Evolutionary conservation across 495 filamentous ascomycete species (phyloP).

Genomic region (Penicillium macrosclerotiorum): DNA sequence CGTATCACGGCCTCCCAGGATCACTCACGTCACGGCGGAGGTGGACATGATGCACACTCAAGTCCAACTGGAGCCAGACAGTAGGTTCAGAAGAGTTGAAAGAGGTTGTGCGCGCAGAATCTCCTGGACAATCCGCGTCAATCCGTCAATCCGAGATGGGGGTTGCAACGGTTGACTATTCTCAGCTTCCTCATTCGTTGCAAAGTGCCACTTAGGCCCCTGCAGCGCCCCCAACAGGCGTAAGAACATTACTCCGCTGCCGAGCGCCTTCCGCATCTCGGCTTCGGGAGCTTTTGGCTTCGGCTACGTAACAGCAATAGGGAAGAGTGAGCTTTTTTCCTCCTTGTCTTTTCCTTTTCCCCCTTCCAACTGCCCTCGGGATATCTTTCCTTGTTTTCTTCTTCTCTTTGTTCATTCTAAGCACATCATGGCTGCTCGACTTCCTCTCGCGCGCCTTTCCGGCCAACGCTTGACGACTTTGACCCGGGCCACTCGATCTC

Average conservation of each 20-base stretch:
- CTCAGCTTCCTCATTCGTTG: conserved; percentile 27
- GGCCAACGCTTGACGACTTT: conserved; percentile 33
- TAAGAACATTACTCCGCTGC: conserved; percentile 45
- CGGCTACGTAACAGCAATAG: conserved; percentile 28
- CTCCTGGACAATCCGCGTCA: conserved; percentile 8
- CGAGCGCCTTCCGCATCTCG: conserved; percentile 21
- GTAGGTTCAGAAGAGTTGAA: not conserved
- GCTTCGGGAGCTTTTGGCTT: conserved; percentile 22
- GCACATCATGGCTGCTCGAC: conserved; percentile 44
- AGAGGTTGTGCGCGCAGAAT: not conserved
- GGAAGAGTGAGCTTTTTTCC: conserved; percentile 7
- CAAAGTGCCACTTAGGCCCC: conserved; percentile 24
- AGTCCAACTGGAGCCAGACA: conserved; percentile 6
- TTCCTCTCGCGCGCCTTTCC: conserved; percentile 38
- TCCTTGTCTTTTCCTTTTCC: conserved; percentile 5
- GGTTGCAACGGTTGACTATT: conserved; percentile 25
- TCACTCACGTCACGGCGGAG: conserved; percentile 38
- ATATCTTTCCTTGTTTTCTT: conserved; percentile 3
- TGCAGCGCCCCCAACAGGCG: conserved; percentile 21
- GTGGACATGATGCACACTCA: conserved; percentile 33
- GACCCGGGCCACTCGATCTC: conserved; percentile 26
- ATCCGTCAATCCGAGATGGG: conserved; percentile 8
- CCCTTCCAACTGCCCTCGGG: not conserved
- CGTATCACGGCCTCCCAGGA: not conserved
- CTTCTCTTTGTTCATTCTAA: conserved; percentile 4